Base-by-base conservation (phyloP, 441 rosid species). In the Hura crepitans region DNA sequence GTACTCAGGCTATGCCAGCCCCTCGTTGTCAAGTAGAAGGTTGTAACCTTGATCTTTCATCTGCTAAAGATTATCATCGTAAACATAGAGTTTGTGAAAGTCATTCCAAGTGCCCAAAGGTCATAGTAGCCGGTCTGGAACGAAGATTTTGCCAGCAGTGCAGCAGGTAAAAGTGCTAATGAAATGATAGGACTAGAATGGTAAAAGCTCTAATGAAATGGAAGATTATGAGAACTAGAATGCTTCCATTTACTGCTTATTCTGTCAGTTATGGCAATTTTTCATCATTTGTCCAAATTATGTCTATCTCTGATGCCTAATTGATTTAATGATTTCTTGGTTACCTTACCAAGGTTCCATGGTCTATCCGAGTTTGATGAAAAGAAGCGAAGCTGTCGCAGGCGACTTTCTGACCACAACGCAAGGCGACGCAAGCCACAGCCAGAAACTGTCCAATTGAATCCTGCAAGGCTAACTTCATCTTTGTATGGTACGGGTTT, bases 141-240 rank as follows among this genome's bases (percentile, higher is more conserved):
- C 92, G 92, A 22, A 81, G 97, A 75, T 93, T 93, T 78, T 93
- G 97, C 81, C 98, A 93, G 84, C 97, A 93, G 75, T 93, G 98
- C 67, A 93, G 98, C 91, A 91, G 93, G 97, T 89, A 77, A 35
- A 71, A 20, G 35, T 51, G 65, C 70, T 60, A 30, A 28, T 62
- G 33, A 22, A 25, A 20, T 51, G 33, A 23, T 12, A 25, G 25
- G 11, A 35, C 39, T 35, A 35, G 39, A 35, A 35, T 35, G 7
- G 7, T 35, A 35, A 35, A 35, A 35, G 39, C 39, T 35, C 39
- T 62, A 50, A 39, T 58, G 13, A 14, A 1, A 50, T 31, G 6
- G 70, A 47, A 58, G 49, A 53, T 22, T 22, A 45, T 64, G 30
- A 55, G 10, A 25, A 60, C 64, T 63, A 28, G 55, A 65, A 59